phyloP scores from a whole-genome alignment of 2,329 filamentous ascomycete species.

The Botrytis deweyae region DNA sequence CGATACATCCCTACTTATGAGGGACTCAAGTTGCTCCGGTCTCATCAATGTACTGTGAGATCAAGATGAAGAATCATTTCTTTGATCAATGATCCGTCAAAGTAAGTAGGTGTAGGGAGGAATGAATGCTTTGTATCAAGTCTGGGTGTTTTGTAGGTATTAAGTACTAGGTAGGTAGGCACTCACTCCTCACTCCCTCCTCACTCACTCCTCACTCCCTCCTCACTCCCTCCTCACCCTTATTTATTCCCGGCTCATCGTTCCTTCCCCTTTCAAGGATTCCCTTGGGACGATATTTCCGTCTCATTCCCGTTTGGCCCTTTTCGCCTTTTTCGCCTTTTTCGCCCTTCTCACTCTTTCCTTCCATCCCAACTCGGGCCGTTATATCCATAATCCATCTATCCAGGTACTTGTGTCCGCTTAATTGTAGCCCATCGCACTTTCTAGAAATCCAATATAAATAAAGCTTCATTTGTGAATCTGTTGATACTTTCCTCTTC shows the following conservation, averaged over 20 bases:
- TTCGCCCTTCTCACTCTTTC: neutral
- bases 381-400: neutral
- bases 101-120: too few species aligned
- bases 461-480: neutral
- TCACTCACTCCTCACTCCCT: too few species aligned
- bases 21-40: too few species aligned
- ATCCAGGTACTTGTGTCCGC: neutral
- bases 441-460: slow-evolving; percentile 1
- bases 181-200: neutral
- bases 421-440: neutral
- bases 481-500: slow-evolving; percentile 9
- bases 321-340: neutral
- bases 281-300: neutral
- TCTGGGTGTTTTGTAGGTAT: neutral
- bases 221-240: neutral
- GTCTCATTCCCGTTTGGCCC: neutral
- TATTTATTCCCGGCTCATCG: neutral
- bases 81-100: too few species aligned
- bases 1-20: too few species aligned
- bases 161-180: neutral
- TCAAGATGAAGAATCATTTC: too few species aligned
- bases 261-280: neutral
- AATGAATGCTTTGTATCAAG: neutral
- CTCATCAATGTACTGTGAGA: too few species aligned
- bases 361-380: neutral